These are phyloP conservation scores for Aspergillus taichungensis DNA, from an alignment of 495 filamentous ascomycete genomes.

Conservation along the genomic window DNA sequence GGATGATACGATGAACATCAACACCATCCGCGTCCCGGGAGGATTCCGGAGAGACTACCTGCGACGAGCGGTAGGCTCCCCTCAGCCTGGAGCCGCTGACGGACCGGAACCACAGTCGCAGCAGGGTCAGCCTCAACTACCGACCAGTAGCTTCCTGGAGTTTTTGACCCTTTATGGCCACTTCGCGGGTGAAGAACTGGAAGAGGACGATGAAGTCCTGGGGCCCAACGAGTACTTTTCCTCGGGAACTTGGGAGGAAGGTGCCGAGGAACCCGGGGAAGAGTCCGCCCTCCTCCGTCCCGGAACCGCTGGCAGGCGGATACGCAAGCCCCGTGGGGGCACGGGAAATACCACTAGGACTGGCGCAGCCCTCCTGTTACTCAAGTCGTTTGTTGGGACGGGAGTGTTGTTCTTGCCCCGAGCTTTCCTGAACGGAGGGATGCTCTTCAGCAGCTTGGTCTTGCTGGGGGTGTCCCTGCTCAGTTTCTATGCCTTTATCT, in stretches of 20 bases:
- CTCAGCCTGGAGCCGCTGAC: conserved; percentile 40
- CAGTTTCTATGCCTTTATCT: conserved; percentile 93
- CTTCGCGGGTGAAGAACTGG: conserved; percentile 91
- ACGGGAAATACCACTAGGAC: conserved; percentile 64
- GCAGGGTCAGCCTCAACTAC: conserved; percentile 49
- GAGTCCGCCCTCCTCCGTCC: conserved; percentile 71
- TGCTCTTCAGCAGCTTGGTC: conserved; percentile 91
- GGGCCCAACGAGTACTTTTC: conserved; percentile 78
- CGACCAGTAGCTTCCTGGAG: conserved; percentile 89
- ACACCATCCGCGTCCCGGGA: conserved; percentile 81
- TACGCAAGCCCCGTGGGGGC: conserved; percentile 59
- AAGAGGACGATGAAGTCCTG: conserved; percentile 88
- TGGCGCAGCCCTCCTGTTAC: conserved; percentile 68
- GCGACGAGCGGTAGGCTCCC: conserved; percentile 55
- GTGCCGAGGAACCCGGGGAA: conserved; percentile 67
- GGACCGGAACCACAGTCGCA: conserved; percentile 30
- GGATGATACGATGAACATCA: conserved; percentile 70
- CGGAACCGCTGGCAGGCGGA: conserved; percentile 50
- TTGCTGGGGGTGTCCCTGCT: conserved; percentile 72
- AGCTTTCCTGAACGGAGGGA: conserved; percentile 90
- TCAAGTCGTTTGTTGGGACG: conserved; percentile 96
- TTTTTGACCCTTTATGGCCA: conserved; percentile 93
- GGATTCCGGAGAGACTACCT: conserved; percentile 89
- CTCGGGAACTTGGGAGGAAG: conserved; percentile 53
- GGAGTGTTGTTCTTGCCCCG: conserved; percentile 94